Evolutionary conservation across 371 early-diverging fungal genomes (phyloP), one percentile per base, ranked within the genome.

Genomic region (Dinochytrium kinnereticum): DNA sequence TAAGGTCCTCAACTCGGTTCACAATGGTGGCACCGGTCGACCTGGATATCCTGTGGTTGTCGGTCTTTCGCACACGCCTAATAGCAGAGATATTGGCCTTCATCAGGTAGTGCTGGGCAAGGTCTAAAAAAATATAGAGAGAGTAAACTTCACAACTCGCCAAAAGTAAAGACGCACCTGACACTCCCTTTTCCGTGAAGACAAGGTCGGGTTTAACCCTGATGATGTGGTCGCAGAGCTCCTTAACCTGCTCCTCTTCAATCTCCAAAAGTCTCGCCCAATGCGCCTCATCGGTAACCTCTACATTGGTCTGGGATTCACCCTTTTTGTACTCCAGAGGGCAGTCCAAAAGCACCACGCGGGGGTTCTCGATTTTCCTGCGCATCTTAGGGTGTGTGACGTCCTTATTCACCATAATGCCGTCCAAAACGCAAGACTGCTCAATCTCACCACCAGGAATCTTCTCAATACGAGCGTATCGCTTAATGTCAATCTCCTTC

Each of bases 261-360:
- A 99, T 97, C 83, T 98, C 94, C 80, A 99, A 88, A 59, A 99
- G 91, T 53, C 97, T 90, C 72, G 92, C 90, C 97, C 99, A 99
- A 84, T 98, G 98, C 38, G 92, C 90, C 80, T 97, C 96, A 80
- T 97, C 95, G 75, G 93, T 91, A 74, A 99, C 95, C 86, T 99
- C 99, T 78, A 98, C 96, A 83, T 95, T 95, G 64, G 99, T 99
- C 85, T 99, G 98, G 59, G 97, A 97, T 86, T 99, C 99, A 70
- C 99, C 99, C 92, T 99, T 99, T 87, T 99, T 99, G 91, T 99
- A 99, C 86, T 99, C 99, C 64, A 99, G 90, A 36, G 99, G 98
- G 81, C 98, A 99, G 87, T 99, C 99, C 71, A 99, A 87, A 71
- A 99, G 88, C 19, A 99, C 86, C 76, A 99, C 91, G 72, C 98